Percentiles rank a stretch among this genome's conserved stretches.
Conservation (phyloP, 2,329 filamentous ascomycete genomes). For the Fusarium verticillioides region DNA sequence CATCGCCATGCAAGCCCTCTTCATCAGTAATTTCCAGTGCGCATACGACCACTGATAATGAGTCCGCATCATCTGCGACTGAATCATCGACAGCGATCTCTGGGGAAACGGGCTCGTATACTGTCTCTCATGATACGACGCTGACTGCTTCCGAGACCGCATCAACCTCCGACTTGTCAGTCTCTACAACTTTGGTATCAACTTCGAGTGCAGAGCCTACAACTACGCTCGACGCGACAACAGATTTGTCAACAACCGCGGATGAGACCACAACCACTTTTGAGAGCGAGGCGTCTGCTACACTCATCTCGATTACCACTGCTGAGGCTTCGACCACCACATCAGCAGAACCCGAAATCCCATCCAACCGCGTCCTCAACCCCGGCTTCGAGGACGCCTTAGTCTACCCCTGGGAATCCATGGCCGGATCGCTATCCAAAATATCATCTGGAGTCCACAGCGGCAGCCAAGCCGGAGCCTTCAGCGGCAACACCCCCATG, state of each 20-base stretch:
- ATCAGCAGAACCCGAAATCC: not conserved
- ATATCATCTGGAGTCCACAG: not conserved
- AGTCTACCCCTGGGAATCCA: not conserved
- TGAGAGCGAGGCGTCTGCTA: not conserved
- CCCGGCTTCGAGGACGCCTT: not conserved
- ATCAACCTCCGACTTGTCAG: not conserved
- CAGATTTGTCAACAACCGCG: not conserved
- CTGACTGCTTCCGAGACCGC: not conserved
- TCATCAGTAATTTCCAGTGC: not conserved
- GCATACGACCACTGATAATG: not conserved
- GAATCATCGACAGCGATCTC: too few species aligned
- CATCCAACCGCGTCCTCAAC: not conserved
- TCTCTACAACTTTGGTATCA: not conserved
- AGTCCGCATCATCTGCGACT: not conserved
- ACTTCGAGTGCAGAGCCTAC: not conserved
- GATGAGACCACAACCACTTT: not conserved
- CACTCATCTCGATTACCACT: not conserved
- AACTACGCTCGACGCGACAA: not conserved
- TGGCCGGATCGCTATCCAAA: not conserved
- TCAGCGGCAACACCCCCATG: not conserved
- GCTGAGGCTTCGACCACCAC: not conserved
- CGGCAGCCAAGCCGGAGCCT: not conserved
- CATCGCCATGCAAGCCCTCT: not conserved
- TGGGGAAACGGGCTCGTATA: not conserved
- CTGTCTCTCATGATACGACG: not conserved